phyloP scores from a whole-genome alignment of 1,284 basidiomycete genomes.

The Coniferiporia sulphurascens region DNA sequence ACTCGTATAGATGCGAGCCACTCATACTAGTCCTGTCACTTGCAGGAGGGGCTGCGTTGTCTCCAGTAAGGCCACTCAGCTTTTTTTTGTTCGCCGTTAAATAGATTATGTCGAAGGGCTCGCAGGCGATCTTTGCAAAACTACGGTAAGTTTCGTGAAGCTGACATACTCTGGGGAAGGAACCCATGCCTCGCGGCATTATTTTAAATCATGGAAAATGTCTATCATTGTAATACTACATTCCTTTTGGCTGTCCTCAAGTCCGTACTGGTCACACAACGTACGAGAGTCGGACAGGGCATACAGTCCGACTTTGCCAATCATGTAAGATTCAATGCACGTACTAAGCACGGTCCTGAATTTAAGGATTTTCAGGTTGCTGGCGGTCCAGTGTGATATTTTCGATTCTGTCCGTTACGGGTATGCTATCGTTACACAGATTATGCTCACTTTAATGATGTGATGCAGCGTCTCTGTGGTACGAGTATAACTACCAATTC shows the following conservation, averaged over 20 bases:
- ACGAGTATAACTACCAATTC: no score
- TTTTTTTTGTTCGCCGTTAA: not conserved
- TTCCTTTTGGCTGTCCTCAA: no score
- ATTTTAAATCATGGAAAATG: conserved; percentile 9
- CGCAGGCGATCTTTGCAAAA: not conserved
- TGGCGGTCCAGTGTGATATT: not conserved
- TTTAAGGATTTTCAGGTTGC: no score
- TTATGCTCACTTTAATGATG: not conserved
- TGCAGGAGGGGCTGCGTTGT: no score
- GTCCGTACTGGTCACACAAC: no score
- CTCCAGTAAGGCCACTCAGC: not conserved
- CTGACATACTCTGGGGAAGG: not conserved
- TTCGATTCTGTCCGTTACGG: not conserved
- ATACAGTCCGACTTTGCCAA: not conserved
- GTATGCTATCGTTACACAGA: not conserved
- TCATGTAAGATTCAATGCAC: not conserved
- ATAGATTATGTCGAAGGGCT: conserved; percentile 1
- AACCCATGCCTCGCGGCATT: conserved; percentile 4
- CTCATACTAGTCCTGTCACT: no score
- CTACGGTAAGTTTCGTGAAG: not conserved
- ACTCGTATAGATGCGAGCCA: no score
- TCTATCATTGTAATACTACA: not conserved
- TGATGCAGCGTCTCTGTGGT: not conserved
- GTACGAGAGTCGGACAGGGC: not conserved
- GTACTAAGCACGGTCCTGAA: not conserved